Evolutionary conservation across 2,329 filamentous ascomycete species (phyloP).

Genomic region (Emericellopsis cladophorae): DNA sequence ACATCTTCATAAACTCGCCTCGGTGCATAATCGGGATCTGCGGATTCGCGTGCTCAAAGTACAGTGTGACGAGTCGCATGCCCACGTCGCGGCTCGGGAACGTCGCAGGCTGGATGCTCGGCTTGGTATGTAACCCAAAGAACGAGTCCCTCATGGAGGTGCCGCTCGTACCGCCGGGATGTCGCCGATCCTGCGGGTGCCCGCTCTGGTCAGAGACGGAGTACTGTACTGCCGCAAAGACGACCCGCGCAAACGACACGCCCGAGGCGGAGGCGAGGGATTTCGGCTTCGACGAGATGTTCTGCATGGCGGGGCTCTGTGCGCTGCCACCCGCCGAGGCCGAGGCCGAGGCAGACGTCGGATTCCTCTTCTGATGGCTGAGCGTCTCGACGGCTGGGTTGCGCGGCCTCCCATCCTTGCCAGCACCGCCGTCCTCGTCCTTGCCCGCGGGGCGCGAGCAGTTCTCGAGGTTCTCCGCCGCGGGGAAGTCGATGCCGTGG

Average conservation of each 20-base stretch:
- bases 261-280: conserved; percentile 78
- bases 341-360: too few relatives aligned
- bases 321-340: not conserved
- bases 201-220: conserved; percentile 50
- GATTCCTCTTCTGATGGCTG: conserved; percentile 18
- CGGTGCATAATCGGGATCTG: conserved; percentile 90
- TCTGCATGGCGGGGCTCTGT: conserved; percentile 44
- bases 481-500: conserved; percentile 59
- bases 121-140: conserved; percentile 88
- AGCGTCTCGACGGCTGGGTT: conserved; percentile 17
- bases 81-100: conserved; percentile 74
- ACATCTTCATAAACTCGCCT: conserved; percentile 78
- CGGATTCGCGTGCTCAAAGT: conserved; percentile 93
- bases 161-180: conserved; percentile 25
- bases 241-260: conserved; percentile 87
- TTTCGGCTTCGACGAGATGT: conserved; percentile 68
- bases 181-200: not conserved
- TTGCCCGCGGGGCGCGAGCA: conserved; percentile 26
- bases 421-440: not conserved
- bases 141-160: conserved; percentile 92
- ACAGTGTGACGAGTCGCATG: conserved; percentile 61
- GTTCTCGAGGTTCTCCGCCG: conserved; percentile 56
- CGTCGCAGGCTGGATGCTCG: conserved; percentile 70
- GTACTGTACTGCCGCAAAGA: conserved; percentile 83
- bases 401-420: conserved; percentile 9